Evolutionary conservation across 1,139 yeast species (phyloP).

Genomic region (Casaregolazyma suthepensis): DNA sequence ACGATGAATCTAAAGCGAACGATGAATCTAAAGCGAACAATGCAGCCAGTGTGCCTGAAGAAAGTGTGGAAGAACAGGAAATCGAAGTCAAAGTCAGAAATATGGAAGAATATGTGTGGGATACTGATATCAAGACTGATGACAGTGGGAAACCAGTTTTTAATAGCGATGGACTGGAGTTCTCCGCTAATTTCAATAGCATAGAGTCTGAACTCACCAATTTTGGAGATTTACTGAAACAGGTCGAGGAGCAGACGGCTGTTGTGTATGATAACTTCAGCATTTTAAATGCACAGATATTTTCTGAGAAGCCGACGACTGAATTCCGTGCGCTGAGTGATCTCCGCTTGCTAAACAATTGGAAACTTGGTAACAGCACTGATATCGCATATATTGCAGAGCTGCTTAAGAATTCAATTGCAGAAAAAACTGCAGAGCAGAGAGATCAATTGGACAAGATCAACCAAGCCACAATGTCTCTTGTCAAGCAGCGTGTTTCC

Average conservation of each 20-base stretch:
- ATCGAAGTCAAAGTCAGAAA: not conserved
- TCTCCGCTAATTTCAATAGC: not conserved
- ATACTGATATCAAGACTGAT: not conserved
- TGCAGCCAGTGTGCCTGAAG: not conserved
- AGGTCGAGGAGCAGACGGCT: constrained; percentile 1
- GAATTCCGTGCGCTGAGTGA: not conserved
- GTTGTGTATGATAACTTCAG: constrained; percentile 1
- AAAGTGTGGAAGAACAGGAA: not conserved
- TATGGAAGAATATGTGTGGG: not conserved
- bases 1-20: not conserved
- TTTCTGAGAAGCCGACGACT: not conserved
- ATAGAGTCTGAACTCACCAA: not conserved
- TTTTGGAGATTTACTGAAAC: constrained; percentile 1
- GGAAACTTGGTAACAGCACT: constrained; percentile 4
- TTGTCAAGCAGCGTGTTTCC: not conserved
- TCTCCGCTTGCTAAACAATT: not conserved
- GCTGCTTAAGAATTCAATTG: not conserved
- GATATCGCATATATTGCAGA: not conserved
- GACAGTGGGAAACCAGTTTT: not conserved
- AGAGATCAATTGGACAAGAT: not conserved
- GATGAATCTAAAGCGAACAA: not conserved
- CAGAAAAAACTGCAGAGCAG: not conserved
- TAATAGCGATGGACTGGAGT: not conserved
- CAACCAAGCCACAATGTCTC: not conserved
- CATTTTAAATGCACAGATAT: constrained; percentile 1